These are phyloP conservation scores for Fraxinus quadrangulata DNA, from an alignment of 257 asterid genomes.

Conservation along the genomic window DNA sequence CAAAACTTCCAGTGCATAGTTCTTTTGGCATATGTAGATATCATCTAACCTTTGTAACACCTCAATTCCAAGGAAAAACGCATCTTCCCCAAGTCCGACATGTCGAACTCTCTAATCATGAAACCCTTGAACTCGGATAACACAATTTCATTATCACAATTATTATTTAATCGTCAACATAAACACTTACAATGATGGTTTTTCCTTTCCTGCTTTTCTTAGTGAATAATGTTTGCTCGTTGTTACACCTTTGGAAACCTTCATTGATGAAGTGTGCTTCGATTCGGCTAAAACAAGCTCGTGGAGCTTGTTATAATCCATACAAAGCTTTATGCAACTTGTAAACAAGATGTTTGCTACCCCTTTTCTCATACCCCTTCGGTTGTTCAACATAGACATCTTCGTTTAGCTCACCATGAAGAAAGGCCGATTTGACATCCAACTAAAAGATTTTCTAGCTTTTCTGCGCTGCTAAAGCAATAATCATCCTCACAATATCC, in stretches of 20 bases:
- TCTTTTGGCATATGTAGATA: neutral
- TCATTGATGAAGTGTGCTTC: conserved; percentile 2
- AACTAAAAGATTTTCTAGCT: too few relatives aligned
- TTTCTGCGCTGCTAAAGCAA: too few relatives aligned
- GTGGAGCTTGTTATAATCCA: too few relatives aligned
- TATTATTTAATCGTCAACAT: neutral
- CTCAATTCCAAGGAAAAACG: neutral
- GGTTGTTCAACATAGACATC: too few relatives aligned
- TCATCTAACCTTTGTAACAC: neutral
- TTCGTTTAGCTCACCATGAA: too few relatives aligned
- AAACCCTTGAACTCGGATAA: neutral
- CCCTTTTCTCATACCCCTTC: too few relatives aligned
- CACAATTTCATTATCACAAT: neutral
- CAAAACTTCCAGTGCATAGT: conserved; percentile 7
- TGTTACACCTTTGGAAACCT: neutral
- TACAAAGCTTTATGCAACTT: too few relatives aligned
- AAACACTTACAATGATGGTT: neutral
- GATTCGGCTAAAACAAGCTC: too few relatives aligned
- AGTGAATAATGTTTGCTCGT: conserved; percentile 2
- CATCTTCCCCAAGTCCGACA: too few relatives aligned
- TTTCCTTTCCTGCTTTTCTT: neutral
- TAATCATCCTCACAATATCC: too few relatives aligned
- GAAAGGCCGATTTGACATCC: too few relatives aligned
- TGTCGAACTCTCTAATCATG: neutral
- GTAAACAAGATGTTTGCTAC: too few relatives aligned